Conservation (phyloP, 1,284 basidiomycete species). For the Crocinoboletus sp. region DNA sequence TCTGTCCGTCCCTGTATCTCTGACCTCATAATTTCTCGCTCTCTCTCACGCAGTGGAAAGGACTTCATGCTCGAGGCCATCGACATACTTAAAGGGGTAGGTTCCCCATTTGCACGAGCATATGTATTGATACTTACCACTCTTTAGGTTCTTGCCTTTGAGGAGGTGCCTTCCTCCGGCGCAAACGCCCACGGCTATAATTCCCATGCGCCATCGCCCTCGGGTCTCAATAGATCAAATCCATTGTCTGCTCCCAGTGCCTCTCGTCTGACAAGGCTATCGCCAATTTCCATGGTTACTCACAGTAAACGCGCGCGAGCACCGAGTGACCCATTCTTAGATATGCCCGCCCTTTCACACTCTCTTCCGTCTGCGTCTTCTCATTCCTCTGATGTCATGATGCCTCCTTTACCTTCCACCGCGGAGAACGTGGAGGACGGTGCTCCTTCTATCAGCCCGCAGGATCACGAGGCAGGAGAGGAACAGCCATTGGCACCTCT, state of each 20-base stretch:
- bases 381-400: constrained; percentile 46
- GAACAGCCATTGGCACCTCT: constrained; percentile 35
- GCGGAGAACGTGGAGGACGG: constrained; percentile 39
- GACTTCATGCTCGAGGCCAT: constrained; percentile 82
- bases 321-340: constrained; percentile 74
- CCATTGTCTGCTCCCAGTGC: constrained; percentile 41
- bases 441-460: constrained; percentile 34
- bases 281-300: constrained; percentile 38
- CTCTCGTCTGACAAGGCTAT: constrained; percentile 31
- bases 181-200: constrained; percentile 32
- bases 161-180: constrained; percentile 50
- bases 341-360: constrained; percentile 55
- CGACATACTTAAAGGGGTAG: constrained; percentile 75
- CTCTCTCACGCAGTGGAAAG: constrained; percentile 55
- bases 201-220: constrained; percentile 36
- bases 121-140: constrained; percentile 7
- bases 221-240: constrained; percentile 53
- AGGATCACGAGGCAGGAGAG: constrained; percentile 28
- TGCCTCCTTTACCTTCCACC: constrained; percentile 29
- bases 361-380: constrained; percentile 47
- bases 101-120: constrained; percentile 25
- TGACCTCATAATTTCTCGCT: constrained; percentile 12
- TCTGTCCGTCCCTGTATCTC: constrained; percentile 5
- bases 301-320: constrained; percentile 61
- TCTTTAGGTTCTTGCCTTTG: constrained; percentile 59